A percentile compares a stretch with the other conserved stretches of the same genome.
Evolutionary conservation across 495 filamentous ascomycete species (phyloP).

Genomic region (Articulospora tetracladia): DNA sequence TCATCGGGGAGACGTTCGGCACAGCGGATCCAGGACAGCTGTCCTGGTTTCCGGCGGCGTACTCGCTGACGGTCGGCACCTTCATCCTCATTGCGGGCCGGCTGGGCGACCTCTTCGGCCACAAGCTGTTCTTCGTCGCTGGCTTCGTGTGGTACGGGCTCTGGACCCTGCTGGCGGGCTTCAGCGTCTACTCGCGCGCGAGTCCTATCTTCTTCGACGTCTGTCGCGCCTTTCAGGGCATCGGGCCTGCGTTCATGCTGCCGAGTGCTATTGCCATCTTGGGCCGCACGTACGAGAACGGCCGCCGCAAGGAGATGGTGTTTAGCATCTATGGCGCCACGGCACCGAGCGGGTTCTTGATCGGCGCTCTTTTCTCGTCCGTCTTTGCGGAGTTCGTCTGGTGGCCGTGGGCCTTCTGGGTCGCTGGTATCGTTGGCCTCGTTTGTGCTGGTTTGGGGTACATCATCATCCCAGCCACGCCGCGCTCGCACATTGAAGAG

Average conservation of each 20-base stretch:
- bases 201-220: constrained; percentile 53
- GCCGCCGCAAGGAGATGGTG: constrained; percentile 55
- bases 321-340: constrained; percentile 61
- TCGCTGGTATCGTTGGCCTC: constrained; percentile 42
- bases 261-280: constrained; percentile 63
- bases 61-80: constrained; percentile 54
- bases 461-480: constrained; percentile 45
- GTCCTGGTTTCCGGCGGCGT: not conserved
- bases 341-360: constrained; percentile 50
- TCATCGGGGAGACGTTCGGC: constrained; percentile 44
- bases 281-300: constrained; percentile 50
- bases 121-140: constrained; percentile 55
- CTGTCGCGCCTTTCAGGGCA: constrained; percentile 55
- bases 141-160: constrained; percentile 60
- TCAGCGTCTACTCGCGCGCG: constrained; percentile 31
- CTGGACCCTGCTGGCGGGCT: constrained; percentile 57
- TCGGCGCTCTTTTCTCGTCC: constrained; percentile 46
- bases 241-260: constrained; percentile 57
- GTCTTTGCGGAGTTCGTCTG: constrained; percentile 50
- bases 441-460: constrained; percentile 36
- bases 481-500: constrained; percentile 22
- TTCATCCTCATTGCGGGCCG: constrained; percentile 63
- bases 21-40: constrained; percentile 14
- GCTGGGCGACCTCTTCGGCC: constrained; percentile 61
- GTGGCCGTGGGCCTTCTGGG: constrained; percentile 70